A percentile compares a stretch with the other conserved stretches of the same genome.
Conservation (phyloP, 192 early-diverging fungal species). For the Mortierella claussenii region DNA sequence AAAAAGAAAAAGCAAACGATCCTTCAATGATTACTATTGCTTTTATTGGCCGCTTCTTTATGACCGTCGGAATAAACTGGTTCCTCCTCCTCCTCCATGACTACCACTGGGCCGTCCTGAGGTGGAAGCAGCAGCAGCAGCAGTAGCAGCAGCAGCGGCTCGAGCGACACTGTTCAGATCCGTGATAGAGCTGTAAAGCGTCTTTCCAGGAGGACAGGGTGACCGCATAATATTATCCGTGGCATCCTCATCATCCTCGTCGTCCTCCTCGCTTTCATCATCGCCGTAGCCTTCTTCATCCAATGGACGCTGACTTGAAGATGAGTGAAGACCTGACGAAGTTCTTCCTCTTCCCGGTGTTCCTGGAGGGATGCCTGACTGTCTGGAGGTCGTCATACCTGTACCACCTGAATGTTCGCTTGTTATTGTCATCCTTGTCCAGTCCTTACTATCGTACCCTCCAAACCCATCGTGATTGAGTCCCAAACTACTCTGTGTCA, state of each 20-base stretch:
- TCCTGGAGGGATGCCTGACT: not conserved
- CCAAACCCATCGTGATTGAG: conserved; percentile 36
- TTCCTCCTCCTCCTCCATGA: no score
- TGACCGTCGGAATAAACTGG: no score
- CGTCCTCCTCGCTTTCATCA: conserved; percentile 8
- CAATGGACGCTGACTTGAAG: not conserved
- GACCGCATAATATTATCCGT: conserved; percentile 22
- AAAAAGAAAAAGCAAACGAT: no score
- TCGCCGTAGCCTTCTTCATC: conserved; percentile 1
- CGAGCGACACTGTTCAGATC: conserved; percentile 34
- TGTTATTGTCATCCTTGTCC: conserved; percentile 19
- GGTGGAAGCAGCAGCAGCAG: no score
- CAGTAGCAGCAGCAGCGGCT: no score
- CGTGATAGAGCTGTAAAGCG: conserved; percentile 10
- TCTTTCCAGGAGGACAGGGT: conserved; percentile 39
- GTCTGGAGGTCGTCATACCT: not conserved
- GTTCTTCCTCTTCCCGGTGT: not conserved
- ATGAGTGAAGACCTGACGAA: not conserved
- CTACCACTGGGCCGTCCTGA: no score
- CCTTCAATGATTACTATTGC: no score
- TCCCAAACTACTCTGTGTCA: conserved; percentile 46
- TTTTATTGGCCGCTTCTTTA: no score
- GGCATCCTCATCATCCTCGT: conserved; percentile 27
- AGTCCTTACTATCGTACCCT: conserved; percentile 20
- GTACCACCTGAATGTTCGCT: not conserved